Evolutionary conservation across 2,329 filamentous ascomycete species (phyloP), one percentile per base, ranked within the genome.

Genomic region (Annulohypoxylon truncatum): DNA sequence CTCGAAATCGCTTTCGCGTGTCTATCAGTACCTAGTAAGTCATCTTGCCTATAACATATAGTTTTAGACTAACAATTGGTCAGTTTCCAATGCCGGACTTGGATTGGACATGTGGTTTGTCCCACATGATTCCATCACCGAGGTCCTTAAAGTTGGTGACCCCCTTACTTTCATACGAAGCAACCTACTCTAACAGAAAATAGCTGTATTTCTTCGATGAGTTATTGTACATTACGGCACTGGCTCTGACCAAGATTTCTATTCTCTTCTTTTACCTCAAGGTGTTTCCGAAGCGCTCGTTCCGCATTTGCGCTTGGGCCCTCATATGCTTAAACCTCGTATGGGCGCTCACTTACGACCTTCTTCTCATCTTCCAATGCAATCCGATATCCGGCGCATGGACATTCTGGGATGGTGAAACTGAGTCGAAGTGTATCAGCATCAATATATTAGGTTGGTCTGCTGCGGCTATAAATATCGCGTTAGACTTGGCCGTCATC

Each of bases 61-160:
- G 15, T 33, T 7, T n/a, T 1, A 52, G 54, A 13, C 63, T 70
- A 55, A 71, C 50, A 22, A 18, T 53, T 2, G 2, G 24, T 12
- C 20, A 79, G 80, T 83, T 55, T 74, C 77, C 9, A 59, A 79
- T 8, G 61, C 75, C 42, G 82, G 81, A 2, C 74, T 83, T 4
- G 82, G 82, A 7, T 75, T 72, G 24, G 81, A 84, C 61, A 80
- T 83, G 67, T 84, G 82, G 82, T 79, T 76, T 29, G 72, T 84
- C 3, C 72, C 77, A 0, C 78, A 78, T 31, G 73, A 81, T n/a
- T 71, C 82, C 38, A 79, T 83, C 57, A 82, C 80, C 0, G 58
- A 74, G 2, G 77, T 82, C 61, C 78, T 83, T 40, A 77, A 78
- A 47, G 77, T 75, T 28, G 70, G 73, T 66, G 28, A 5, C 22